phyloP scores from a whole-genome alignment of 352 stramenopile genomes.

The Hyaloperonospora arabidopsidis region DNA sequence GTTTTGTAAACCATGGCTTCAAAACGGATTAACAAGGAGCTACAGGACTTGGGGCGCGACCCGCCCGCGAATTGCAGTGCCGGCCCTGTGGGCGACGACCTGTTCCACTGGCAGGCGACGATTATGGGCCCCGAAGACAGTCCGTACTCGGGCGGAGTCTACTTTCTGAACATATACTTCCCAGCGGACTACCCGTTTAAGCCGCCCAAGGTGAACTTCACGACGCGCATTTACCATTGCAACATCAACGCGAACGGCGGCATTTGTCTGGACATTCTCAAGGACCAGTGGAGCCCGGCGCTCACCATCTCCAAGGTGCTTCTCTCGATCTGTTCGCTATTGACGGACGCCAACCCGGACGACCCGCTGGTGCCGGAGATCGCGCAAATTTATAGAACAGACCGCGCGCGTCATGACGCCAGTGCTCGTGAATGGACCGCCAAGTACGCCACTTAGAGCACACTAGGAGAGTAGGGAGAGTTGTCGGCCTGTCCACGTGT shows the following conservation, averaged over 20 bases:
- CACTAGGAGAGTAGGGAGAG: conserved; percentile 37
- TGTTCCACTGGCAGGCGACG: conserved; percentile 96
- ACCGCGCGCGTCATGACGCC: conserved; percentile 89
- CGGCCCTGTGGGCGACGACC: conserved; percentile 95
- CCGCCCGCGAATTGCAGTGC: conserved; percentile 97
- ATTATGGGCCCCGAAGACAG: conserved; percentile 99
- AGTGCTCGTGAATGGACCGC: conserved; percentile 96
- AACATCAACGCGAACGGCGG: conserved; percentile 99
- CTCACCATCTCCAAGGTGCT: conserved; percentile 99
- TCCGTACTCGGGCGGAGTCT: conserved; percentile 96
- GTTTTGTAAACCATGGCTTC: conserved; percentile 64
- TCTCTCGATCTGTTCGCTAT: conserved; percentile 98
- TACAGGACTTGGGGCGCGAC: conserved; percentile 91
- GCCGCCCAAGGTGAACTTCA: conserved; percentile 98
- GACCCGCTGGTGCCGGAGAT: conserved; percentile 93
- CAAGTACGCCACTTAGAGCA: conserved; percentile 97
- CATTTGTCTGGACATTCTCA: conserved; percentile 99
- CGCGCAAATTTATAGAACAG: conserved; percentile 93
- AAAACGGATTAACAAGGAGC: conserved; percentile 95
- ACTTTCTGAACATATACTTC: conserved; percentile 99
- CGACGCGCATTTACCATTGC: conserved; percentile 99
- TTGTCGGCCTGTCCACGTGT: conserved; percentile 15
- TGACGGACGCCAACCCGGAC: conserved; percentile 99
- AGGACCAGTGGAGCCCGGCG: conserved; percentile 99
- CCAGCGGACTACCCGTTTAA: conserved; percentile 99